phyloP scores from a whole-genome alignment of 108 stramenopile species.

The Bacterosira constricta region DNA sequence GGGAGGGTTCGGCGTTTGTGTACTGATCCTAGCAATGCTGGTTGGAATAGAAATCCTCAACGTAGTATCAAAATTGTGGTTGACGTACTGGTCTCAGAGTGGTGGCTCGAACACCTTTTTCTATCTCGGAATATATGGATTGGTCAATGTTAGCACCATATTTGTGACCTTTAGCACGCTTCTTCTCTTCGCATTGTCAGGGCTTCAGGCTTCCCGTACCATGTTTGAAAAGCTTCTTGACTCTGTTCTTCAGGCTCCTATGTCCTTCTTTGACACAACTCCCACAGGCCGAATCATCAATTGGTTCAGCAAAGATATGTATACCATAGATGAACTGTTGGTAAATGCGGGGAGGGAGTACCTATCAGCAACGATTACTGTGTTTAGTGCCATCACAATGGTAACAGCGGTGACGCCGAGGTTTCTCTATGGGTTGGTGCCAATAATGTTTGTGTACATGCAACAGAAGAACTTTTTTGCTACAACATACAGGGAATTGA shows the following conservation, averaged over 20 bases:
- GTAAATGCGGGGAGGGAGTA: constrained; percentile 69
- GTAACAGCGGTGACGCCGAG: constrained; percentile 54
- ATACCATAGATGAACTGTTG: constrained; percentile 91
- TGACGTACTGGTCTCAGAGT: constrained; percentile 60
- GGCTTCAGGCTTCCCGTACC: constrained; percentile 50
- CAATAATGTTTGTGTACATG: constrained; percentile 71
- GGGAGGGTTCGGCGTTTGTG: constrained; percentile 59
- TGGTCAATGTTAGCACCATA: constrained; percentile 61
- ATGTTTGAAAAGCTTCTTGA: constrained; percentile 61
- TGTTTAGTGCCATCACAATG: constrained; percentile 75
- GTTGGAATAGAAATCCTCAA: constrained; percentile 45
- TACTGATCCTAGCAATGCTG: constrained; percentile 61
- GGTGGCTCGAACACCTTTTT: constrained; percentile 14
- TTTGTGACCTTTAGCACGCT: constrained; percentile 48
- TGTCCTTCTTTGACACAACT: constrained; percentile 83
- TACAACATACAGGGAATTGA: constrained; percentile 89
- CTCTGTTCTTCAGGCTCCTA: constrained; percentile 76
- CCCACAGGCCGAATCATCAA: constrained; percentile 66
- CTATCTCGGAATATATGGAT: constrained; percentile 51
- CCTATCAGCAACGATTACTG: constrained; percentile 62
- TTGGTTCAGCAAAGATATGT: constrained; percentile 87
- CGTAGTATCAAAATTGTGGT: constrained; percentile 73
- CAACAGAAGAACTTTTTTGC: constrained; percentile 83
- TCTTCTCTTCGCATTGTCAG: constrained; percentile 52
- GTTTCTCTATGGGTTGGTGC: constrained; percentile 35